These are phyloP conservation scores for Phlebiopsis flavidoalba DNA, from an alignment of 768 basidiomycete species.

Conservation along the genomic window DNA sequence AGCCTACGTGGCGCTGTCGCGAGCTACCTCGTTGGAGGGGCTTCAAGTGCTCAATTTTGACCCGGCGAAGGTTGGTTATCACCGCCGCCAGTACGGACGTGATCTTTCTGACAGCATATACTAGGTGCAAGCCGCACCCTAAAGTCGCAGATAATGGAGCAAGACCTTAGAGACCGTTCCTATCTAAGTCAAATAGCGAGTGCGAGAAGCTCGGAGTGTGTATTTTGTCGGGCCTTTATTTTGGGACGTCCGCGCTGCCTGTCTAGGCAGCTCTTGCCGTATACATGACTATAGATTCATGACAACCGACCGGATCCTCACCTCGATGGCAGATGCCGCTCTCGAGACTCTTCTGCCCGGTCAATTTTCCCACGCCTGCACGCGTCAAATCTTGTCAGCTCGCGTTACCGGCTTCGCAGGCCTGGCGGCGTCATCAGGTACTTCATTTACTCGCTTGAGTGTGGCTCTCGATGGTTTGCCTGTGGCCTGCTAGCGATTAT, in stretches of 20 bases:
- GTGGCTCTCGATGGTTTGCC: conserved; percentile 79
- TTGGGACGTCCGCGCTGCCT: too few species aligned
- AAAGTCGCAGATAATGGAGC: conserved; percentile 72
- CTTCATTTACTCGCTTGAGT: conserved; percentile 74
- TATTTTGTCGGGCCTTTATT: too few species aligned
- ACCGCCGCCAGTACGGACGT: too few species aligned
- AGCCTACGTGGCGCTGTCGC: conserved; percentile 73
- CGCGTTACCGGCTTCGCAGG: conserved; percentile 10
- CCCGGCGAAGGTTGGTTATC: conserved; percentile 14
- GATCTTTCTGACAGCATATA: not conserved
- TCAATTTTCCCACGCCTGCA: too few species aligned
- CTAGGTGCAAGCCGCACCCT: conserved; percentile 64
- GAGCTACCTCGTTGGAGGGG: conserved; percentile 59
- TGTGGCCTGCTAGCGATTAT: conserved; percentile 69
- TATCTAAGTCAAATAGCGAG: not conserved
- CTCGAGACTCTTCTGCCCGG: too few species aligned
- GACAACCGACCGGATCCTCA: too few species aligned
- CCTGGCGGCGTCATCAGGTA: conserved; percentile 48
- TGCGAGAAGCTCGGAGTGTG: too few species aligned
- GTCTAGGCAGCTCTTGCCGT: too few species aligned
- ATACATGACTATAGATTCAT: too few species aligned
- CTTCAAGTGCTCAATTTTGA: conserved; percentile 66
- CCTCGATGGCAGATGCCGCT: too few species aligned
- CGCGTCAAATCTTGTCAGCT: too few species aligned
- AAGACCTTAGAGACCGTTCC: conserved; percentile 53